Percentiles rank a stretch among this genome's conserved stretches.
Conservation (phyloP, 176 grass and related monocot genomes). For the Hsuehochloa calcarea region DNA sequence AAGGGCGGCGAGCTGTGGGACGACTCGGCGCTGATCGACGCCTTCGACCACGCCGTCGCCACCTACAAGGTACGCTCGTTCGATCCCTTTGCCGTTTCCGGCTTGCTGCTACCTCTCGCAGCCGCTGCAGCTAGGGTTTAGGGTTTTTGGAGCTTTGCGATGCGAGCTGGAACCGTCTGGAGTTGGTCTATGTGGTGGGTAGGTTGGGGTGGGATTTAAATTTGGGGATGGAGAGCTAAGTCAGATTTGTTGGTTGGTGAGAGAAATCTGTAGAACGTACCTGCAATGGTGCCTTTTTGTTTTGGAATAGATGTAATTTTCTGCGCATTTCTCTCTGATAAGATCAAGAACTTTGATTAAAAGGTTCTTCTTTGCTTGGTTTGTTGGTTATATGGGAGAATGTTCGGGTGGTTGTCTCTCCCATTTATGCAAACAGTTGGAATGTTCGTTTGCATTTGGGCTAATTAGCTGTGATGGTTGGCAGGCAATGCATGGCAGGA, state of each 20-base stretch:
- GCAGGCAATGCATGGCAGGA: slow-evolving; percentile 52
- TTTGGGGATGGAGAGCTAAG: neutral
- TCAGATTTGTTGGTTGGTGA: neutral
- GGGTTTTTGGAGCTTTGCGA: slow-evolving; percentile 5
- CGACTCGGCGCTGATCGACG: slow-evolving; percentile 71
- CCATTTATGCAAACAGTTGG: neutral
- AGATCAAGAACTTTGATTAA: neutral
- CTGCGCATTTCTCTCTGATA: neutral
- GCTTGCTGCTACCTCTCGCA: neutral
- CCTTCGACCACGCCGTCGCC: slow-evolving; percentile 68
- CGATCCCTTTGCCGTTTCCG: neutral
- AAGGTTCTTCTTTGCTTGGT: neutral
- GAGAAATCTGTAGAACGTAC: neutral
- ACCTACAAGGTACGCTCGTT: slow-evolving; percentile 54
- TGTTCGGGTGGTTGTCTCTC: neutral
- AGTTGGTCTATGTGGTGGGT: neutral
- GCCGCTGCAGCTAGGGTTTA: slow-evolving; percentile 21
- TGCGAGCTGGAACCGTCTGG: neutral
- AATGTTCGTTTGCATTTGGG: neutral
- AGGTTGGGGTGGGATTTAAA: neutral
- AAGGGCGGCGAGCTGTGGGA: slow-evolving; percentile 76
- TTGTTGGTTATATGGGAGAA: neutral
- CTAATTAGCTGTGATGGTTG: neutral
- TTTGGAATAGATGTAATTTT: neutral
- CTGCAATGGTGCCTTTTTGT: neutral